Evolutionary conservation across 176 grass and related monocot species (phyloP), one percentile per base, ranked within the genome.

Genomic region (Canna indica): DNA sequence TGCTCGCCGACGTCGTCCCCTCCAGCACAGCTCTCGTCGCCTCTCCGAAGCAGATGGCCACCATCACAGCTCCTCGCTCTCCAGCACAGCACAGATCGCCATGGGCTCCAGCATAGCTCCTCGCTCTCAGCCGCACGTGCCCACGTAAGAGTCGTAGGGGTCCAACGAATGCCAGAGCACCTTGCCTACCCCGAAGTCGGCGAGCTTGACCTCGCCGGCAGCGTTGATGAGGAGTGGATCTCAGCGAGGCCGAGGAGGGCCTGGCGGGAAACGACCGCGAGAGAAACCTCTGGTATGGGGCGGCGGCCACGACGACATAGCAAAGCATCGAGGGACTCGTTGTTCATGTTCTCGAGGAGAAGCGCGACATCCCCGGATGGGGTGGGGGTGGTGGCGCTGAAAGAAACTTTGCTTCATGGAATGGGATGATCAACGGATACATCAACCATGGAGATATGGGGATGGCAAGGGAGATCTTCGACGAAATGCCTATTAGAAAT

Each of bases 51-150:
- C 87, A 95, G 34, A 95, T 95, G 50, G 87, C 91, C 68, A 85
- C 87, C 91, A 95, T 95, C 59, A 95, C n/a, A n/a, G n/a, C n/a
- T n/a, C n/a, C n/a, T 85, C 56, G 87, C 84, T 0, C 87, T 80
- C 91, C 91, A 95, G 64, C 91, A 87, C 9, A 82, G 87, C 3
- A 80, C 60, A 64, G 87, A 77, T 22, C 91, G 1, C 91, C 91
- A 20, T 81, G 81, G 80, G 73, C 76, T 95, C 91, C 22, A 95
- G 80, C 48, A 90, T 76, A 5, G 77, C 87, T n/a, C n/a, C n/a
- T n/a, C 2, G 90, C 69, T 0, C 91, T 85, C n/a, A 95, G 80
- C 87, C 87, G 8, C 87, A 84, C 34, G 91, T 95, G 29, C 91
- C 91, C 17, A 95, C 85, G 75, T 90, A 90, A 27, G 91, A 95